Conservation (phyloP, 495 filamentous ascomycete genomes). For the Xylaria scruposa region DNA sequence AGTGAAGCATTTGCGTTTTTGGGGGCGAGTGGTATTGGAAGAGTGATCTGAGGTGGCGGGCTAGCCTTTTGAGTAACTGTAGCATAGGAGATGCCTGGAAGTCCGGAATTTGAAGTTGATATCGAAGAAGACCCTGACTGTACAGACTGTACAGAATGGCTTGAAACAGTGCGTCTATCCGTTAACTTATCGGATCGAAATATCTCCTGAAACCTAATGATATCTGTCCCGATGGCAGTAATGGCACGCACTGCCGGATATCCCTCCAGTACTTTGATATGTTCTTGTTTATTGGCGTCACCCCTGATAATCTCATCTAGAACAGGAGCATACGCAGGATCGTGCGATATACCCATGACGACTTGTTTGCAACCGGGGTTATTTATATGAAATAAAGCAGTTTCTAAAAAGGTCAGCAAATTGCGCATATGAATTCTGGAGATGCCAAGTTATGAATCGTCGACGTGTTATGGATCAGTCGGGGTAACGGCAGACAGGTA, state of each 20-base stretch:
- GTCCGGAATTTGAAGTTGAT: constrained; percentile 33
- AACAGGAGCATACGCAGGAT: constrained; percentile 72
- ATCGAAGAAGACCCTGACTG: constrained; percentile 44
- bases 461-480: not conserved
- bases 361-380: constrained; percentile 83
- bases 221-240: constrained; percentile 60
- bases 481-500: not conserved
- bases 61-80: constrained; percentile 39
- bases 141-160: constrained; percentile 44
- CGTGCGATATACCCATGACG: constrained; percentile 78
- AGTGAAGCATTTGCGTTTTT: constrained; percentile 23
- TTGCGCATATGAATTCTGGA: not conserved
- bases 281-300: constrained; percentile 57
- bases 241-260: constrained; percentile 73
- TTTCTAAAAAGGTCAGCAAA: constrained; percentile 56
- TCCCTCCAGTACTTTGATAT: constrained; percentile 78
- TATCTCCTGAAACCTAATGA: constrained; percentile 64
- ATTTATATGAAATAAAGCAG: constrained; percentile 63
- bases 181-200: constrained; percentile 69
- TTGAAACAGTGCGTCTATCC: constrained; percentile 36
- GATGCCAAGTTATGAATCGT: not conserved
- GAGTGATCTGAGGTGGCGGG: constrained; percentile 46
- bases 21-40: constrained; percentile 37
- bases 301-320: constrained; percentile 66
- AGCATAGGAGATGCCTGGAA: constrained; percentile 41